Evolutionary conservation across 768 basidiomycete genomes (phyloP).

Genomic region (Leccinum uliginosum): DNA sequence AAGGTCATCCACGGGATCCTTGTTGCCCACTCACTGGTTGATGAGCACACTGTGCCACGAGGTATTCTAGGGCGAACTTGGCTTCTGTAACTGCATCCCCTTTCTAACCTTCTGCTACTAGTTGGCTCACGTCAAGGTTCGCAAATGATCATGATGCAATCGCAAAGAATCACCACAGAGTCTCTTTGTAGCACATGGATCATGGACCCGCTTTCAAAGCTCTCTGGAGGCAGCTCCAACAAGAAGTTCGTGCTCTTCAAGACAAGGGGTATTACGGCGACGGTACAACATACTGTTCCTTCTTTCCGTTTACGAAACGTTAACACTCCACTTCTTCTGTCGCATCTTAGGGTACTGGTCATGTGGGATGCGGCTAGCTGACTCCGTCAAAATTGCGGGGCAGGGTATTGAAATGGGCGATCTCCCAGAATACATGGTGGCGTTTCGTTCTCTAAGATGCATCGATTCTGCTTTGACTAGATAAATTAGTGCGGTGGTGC

Average conservation of each 20-base stretch:
- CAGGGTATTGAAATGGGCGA: conserved; percentile 51
- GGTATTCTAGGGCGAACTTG: conserved; percentile 37
- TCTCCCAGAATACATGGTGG: conserved; percentile 75
- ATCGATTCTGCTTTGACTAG: neutral
- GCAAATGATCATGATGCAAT: conserved; percentile 1
- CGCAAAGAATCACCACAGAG: neutral
- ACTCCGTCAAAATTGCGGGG: conserved; percentile 53
- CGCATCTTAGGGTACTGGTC: conserved; percentile 72
- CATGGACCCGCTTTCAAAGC: conserved; percentile 75
- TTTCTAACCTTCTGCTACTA: conserved; percentile 26
- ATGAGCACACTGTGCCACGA: conserved; percentile 83
- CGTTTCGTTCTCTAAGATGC: neutral
- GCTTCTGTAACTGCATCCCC: neutral
- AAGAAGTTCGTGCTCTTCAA: conserved; percentile 69
- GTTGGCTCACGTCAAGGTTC: conserved; percentile 81
- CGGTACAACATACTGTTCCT: conserved; percentile 38
- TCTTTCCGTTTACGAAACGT: neutral
- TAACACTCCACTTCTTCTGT: conserved; percentile 4
- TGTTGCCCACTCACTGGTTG: conserved; percentile 61
- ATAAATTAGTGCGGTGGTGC: conserved; percentile 70
- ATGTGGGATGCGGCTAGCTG: conserved; percentile 63
- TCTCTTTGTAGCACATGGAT: conserved; percentile 61
- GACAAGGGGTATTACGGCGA: conserved; percentile 78
- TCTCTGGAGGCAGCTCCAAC: conserved; percentile 61
- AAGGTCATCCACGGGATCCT: conserved; percentile 54